These are phyloP conservation scores for Coemansia sp. DNA, from an alignment of 192 early-diverging fungal genomes.

Conservation along the genomic window DNA sequence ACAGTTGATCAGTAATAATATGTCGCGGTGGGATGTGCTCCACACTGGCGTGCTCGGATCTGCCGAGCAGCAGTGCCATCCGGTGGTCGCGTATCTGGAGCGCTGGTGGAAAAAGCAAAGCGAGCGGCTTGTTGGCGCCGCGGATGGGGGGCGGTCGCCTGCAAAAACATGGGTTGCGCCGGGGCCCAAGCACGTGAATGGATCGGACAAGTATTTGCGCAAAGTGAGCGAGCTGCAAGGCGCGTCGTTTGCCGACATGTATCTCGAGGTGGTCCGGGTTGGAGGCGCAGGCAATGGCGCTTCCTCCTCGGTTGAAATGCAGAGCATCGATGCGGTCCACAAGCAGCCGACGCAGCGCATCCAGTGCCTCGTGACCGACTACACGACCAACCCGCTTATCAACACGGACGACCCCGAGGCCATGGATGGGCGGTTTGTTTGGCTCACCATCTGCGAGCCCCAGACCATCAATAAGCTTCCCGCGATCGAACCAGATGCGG, in stretches of 20 bases:
- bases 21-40: slow-evolving; percentile 16
- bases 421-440: neutral
- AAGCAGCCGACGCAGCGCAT: neutral
- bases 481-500: neutral
- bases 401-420: neutral
- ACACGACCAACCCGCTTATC: slow-evolving; percentile 15
- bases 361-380: slow-evolving; percentile 26
- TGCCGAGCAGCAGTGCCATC: neutral
- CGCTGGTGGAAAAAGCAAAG: slow-evolving; percentile 17
- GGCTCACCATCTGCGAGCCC: slow-evolving; percentile 17
- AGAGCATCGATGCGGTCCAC: neutral
- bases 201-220: slow-evolving; percentile 7
- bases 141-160: neutral
- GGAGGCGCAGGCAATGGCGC: too few species aligned
- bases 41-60: neutral
- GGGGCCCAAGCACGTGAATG: neutral
- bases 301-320: slow-evolving; percentile 1
- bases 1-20: slow-evolving; percentile 9
- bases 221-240: slow-evolving; percentile 2
- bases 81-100: slow-evolving; percentile 14
- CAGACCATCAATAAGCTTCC: slow-evolving; percentile 22
- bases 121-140: neutral
- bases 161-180: too few species aligned
- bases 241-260: slow-evolving; percentile 14
- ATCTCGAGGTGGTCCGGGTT: slow-evolving; percentile 18